Evolutionary conservation across 2,329 filamentous ascomycete genomes (phyloP).

Genomic region (Elsinoe arachidis): DNA sequence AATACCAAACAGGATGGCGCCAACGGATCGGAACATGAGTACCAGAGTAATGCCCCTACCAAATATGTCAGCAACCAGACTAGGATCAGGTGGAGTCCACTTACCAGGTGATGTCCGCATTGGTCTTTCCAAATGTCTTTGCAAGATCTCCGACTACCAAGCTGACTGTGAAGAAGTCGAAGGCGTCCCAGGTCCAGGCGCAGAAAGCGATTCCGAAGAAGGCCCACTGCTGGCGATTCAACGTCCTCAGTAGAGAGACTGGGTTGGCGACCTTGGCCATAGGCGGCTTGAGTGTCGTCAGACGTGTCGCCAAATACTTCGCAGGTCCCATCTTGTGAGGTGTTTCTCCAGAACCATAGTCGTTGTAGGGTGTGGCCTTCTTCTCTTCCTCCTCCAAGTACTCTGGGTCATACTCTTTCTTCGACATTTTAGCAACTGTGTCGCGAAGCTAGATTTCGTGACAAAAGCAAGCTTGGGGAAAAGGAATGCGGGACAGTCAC

Average conservation of each 20-base stretch:
- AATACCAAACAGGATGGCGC: constrained; percentile 24
- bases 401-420: not conserved
- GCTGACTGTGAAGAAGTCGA: constrained; percentile 43
- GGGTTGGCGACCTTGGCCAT: constrained; percentile 45
- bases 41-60: constrained; percentile 2
- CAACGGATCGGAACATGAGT: constrained; percentile 27
- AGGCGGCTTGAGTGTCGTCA: constrained; percentile 48
- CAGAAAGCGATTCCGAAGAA: constrained; percentile 35
- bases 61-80: not conserved
- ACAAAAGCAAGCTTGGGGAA: not conserved
- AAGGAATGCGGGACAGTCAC: not conserved
- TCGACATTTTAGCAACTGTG: not conserved
- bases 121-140: constrained; percentile 41
- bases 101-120: constrained; percentile 49
- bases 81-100: constrained; percentile 16
- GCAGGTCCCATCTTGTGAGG: constrained; percentile 30
- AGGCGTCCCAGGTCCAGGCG: constrained; percentile 27
- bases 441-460: not conserved
- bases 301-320: constrained; percentile 45
- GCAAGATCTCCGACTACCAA: constrained; percentile 44
- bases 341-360: constrained; percentile 17
- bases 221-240: constrained; percentile 48
- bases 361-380: constrained; percentile 2
- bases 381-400: constrained; percentile 8
- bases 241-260: constrained; percentile 37